These are phyloP conservation scores for Leccinellum albellum DNA, from an alignment of 768 basidiomycete genomes.

Conservation along the genomic window DNA sequence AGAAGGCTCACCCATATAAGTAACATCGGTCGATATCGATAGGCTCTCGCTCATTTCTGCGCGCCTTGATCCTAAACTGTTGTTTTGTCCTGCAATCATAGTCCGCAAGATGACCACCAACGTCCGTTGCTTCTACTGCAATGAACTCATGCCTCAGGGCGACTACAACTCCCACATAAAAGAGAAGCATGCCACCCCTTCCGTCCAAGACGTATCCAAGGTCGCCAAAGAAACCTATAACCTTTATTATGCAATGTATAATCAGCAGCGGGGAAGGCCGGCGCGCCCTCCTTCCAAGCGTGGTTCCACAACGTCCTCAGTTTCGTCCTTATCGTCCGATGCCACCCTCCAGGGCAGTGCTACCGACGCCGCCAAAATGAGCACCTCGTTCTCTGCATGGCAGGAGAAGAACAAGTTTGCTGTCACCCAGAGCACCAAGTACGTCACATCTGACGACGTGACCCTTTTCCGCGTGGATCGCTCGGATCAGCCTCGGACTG, in stretches of 20 bases:
- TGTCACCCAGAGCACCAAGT: conserved; percentile 4
- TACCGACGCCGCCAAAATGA: neutral
- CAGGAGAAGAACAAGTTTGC: conserved; percentile 5
- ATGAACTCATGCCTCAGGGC: neutral
- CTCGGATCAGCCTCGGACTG: conserved; percentile 20
- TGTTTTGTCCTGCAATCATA: neutral
- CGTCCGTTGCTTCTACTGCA: conserved; percentile 15
- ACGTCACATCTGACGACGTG: conserved; percentile 24
- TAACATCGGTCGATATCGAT: neutral
- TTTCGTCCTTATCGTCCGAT: conserved; percentile 1
- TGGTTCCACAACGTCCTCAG: neutral
- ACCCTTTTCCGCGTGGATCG: conserved; percentile 22
- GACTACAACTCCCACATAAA: conserved; percentile 8
- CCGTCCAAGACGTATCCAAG: conserved; percentile 5
- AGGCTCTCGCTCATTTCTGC: neutral
- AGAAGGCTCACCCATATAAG: neutral
- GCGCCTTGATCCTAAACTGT: neutral
- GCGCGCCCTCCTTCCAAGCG: neutral
- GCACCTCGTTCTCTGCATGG: conserved; percentile 22
- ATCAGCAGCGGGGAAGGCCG: neutral
- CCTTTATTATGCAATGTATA: neutral
- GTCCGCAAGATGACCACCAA: conserved; percentile 2
- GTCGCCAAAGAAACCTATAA: conserved; percentile 2
- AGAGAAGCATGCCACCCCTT: conserved; percentile 10
- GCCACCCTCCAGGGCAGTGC: neutral